These are phyloP conservation scores for Cladorrhinum sp. DNA, from an alignment of 2,329 filamentous ascomycete species.

Conservation along the genomic window DNA sequence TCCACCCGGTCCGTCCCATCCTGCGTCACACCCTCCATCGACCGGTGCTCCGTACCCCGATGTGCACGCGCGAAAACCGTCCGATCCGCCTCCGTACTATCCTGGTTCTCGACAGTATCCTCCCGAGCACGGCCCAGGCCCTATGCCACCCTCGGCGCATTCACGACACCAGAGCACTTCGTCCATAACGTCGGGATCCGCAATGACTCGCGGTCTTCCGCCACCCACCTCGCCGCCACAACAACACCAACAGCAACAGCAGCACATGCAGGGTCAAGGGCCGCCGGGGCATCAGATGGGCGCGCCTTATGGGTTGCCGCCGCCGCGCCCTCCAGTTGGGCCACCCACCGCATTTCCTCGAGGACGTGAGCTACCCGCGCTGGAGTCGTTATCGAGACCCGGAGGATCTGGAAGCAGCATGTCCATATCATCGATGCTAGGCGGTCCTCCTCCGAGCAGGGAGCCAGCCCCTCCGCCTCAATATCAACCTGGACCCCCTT, in stretches of 20 bases:
- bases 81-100: slow-evolving; percentile 42
- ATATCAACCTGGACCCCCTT: slow-evolving; percentile 42
- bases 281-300: slow-evolving; percentile 32
- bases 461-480: slow-evolving; percentile 36
- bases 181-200: slow-evolving; percentile 39
- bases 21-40: slow-evolving; percentile 25
- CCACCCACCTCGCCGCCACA: slow-evolving; percentile 45
- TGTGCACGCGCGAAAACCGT: slow-evolving; percentile 37
- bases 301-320: slow-evolving; percentile 43
- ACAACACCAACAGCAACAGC: slow-evolving; percentile 18
- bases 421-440: slow-evolving; percentile 61
- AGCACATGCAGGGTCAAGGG: slow-evolving; percentile 25
- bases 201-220: slow-evolving; percentile 44
- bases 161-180: slow-evolving; percentile 45
- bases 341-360: slow-evolving; percentile 45
- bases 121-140: slow-evolving; percentile 29
- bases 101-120: slow-evolving; percentile 36
- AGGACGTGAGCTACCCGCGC: slow-evolving; percentile 52
- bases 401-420: slow-evolving; percentile 52
- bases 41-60: slow-evolving; percentile 31
- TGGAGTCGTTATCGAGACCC: slow-evolving; percentile 48
- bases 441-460: slow-evolving; percentile 44
- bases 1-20: slow-evolving; percentile 12
- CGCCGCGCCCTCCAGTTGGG: slow-evolving; percentile 45
- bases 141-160: slow-evolving; percentile 34